Conservation (phyloP, 352 stramenopile species). For the Pelagophyceae sp. region DNA sequence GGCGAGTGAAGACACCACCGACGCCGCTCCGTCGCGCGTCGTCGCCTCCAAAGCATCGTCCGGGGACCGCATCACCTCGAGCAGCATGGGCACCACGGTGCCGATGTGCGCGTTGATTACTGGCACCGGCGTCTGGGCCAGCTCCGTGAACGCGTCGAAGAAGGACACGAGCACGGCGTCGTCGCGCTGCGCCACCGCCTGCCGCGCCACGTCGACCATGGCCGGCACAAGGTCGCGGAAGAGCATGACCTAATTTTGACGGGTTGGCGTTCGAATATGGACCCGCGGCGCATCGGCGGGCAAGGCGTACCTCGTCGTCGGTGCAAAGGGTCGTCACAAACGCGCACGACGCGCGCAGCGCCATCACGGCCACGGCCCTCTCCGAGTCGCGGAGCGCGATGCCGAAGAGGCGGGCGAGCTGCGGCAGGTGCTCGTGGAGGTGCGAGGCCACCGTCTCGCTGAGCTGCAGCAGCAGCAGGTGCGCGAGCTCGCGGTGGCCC, state of each 20-base stretch:
- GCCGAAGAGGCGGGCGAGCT: conserved; percentile 45
- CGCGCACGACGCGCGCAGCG: conserved; percentile 34
- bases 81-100: conserved; percentile 45
- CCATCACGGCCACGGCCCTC: conserved; percentile 51
- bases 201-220: conserved; percentile 51
- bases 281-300: too few relatives aligned
- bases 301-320: conserved; percentile 43
- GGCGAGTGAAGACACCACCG: conserved; percentile 59
- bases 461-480: conserved; percentile 83
- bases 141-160: conserved; percentile 67
- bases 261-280: too few relatives aligned
- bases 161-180: conserved; percentile 58
- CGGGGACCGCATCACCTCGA: conserved; percentile 41
- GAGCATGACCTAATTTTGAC: too few relatives aligned
- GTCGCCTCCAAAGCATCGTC: conserved; percentile 46
- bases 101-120: conserved; percentile 45
- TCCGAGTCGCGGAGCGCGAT: conserved; percentile 43
- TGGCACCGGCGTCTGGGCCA: conserved; percentile 49
- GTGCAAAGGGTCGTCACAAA: conserved; percentile 38
- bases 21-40: conserved; percentile 51
- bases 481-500: conserved; percentile 63
- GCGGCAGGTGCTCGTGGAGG: conserved; percentile 45
- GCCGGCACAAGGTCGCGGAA: conserved; percentile 46
- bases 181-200: conserved; percentile 41
- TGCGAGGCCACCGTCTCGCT: conserved; percentile 75